Conservation (phyloP, 176 grass and related monocot species). For the Avena atlantica region DNA sequence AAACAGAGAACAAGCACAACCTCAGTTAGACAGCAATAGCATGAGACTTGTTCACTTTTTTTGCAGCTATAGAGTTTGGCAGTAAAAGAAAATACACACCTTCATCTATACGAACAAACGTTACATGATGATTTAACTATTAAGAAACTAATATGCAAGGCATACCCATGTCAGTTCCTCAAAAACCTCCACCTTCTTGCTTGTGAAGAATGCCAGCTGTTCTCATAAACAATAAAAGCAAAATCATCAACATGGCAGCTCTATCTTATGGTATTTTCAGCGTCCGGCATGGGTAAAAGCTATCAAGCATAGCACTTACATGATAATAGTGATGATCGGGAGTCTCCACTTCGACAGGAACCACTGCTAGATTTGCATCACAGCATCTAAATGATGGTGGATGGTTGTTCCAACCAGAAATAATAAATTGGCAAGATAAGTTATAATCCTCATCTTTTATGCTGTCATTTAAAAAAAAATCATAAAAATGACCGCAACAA, state of each 20-base stretch:
- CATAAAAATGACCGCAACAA: constrained; percentile 11
- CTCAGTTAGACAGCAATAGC: background rate
- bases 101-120: background rate
- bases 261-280: constrained; percentile 11
- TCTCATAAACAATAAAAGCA: constrained; percentile 14
- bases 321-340: constrained; percentile 80
- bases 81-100: background rate
- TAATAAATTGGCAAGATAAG: background rate
- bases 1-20: background rate
- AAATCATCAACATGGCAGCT: constrained; percentile 9
- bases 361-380: constrained; percentile 68
- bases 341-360: constrained; percentile 78
- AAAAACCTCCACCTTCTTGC: constrained; percentile 75
- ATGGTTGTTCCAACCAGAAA: constrained; percentile 28
- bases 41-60: background rate
- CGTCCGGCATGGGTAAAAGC: background rate
- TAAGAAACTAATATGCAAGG: constrained; percentile 15
- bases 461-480: background rate
- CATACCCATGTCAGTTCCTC: constrained; percentile 95
- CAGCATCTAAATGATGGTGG: constrained; percentile 54
- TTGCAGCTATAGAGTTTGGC: background rate
- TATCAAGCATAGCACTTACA: constrained; percentile 41
- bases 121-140: constrained; percentile 15
- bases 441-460: constrained; percentile 21
- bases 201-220: constrained; percentile 80